phyloP scores from a whole-genome alignment of 495 filamentous ascomycete species.

The Delitschia confertaspora region DNA sequence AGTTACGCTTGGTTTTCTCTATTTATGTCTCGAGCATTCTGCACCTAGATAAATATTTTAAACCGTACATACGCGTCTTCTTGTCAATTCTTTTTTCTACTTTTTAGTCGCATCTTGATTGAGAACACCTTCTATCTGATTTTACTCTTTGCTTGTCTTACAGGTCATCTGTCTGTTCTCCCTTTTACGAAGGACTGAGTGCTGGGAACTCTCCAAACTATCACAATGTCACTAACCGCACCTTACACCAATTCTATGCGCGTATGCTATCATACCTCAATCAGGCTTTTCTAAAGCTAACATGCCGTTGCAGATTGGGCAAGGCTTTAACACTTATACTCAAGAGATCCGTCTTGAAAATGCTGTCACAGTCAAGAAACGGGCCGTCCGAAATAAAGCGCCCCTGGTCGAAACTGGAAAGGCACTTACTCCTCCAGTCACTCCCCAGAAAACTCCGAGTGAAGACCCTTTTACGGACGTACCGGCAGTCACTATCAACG shows the following conservation, averaged over 20 bases:
- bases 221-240: slow-evolving; percentile 22
- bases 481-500: slow-evolving; percentile 18
- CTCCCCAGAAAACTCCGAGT: slow-evolving; percentile 4
- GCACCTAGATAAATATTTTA: too few relatives aligned
- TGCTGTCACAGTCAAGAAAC: slow-evolving; percentile 11
- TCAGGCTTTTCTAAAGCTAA: background rate
- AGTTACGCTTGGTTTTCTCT: too few relatives aligned
- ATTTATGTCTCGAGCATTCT: too few relatives aligned
- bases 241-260: slow-evolving; percentile 29
- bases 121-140: too few relatives aligned
- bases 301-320: slow-evolving; percentile 14
- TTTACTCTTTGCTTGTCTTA: too few relatives aligned
- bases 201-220: too few relatives aligned
- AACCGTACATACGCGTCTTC: too few relatives aligned
- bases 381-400: background rate
- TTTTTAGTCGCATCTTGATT: too few relatives aligned
- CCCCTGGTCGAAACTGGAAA: background rate
- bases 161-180: too few relatives aligned
- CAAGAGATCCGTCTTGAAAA: slow-evolving; percentile 27
- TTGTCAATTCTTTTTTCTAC: too few relatives aligned
- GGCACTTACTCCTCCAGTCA: slow-evolving; percentile 8
- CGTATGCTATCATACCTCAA: slow-evolving; percentile 17
- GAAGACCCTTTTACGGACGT: slow-evolving; percentile 6
- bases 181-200: too few relatives aligned
- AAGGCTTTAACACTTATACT: slow-evolving; percentile 28